Percentiles rank a stretch among this genome's conserved stretches.
Conservation (phyloP, 176 grass and related monocot species). For the Oryza nivara region DNA sequence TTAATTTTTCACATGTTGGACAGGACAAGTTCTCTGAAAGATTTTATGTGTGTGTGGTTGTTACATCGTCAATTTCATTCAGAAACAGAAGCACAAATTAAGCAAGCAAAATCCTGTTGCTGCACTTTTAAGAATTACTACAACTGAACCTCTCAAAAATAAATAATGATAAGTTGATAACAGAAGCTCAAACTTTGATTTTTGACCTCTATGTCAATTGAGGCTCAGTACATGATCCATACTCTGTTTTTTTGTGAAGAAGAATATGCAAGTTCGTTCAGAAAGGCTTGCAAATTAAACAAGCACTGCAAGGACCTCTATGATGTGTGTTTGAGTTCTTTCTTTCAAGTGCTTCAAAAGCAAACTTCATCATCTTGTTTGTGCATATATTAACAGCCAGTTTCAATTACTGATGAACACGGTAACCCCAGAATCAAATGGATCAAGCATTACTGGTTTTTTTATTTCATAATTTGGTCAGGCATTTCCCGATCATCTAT, state of each 20-base stretch:
- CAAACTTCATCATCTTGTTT: not conserved
- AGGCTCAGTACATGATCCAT: not conserved
- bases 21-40: not conserved
- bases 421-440: not conserved
- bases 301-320: not conserved
- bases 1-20: not conserved
- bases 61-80: not conserved
- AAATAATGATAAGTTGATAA: too few species aligned
- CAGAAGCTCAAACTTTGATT: not conserved
- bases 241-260: not conserved
- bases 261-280: not conserved
- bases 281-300: not conserved
- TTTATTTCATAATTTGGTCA: not conserved
- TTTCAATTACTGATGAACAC: not conserved
- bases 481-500: not conserved
- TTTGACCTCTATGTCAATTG: not conserved
- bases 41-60: not conserved
- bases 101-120: not conserved
- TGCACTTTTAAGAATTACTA: not conserved
- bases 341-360: not conserved
- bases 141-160: not conserved
- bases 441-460: not conserved
- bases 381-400: not conserved
- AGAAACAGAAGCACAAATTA: constrained; percentile 6
- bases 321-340: not conserved